Conservation (phyloP, 306 rosid species). For the Trichosanthes truncata region DNA sequence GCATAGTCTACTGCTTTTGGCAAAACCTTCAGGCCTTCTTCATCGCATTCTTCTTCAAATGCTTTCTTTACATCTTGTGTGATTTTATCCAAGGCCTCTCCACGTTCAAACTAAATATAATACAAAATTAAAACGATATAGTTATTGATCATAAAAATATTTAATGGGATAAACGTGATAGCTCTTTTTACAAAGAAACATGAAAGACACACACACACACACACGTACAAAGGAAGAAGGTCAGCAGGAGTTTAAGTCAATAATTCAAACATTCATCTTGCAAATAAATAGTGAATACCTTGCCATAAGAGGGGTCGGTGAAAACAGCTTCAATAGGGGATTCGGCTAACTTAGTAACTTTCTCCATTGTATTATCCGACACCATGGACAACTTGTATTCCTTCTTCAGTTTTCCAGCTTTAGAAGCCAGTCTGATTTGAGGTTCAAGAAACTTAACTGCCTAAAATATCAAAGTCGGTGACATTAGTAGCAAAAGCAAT, state of each 20-base stretch:
- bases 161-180: not conserved
- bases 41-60: conserved; percentile 82
- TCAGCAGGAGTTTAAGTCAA: not conserved
- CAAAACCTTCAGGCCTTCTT: conserved; percentile 72
- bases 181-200: conserved; percentile 3
- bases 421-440: conserved; percentile 81
- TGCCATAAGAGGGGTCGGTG: conserved; percentile 88
- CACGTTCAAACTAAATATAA: conserved; percentile 77
- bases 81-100: conserved; percentile 83
- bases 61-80: conserved; percentile 61
- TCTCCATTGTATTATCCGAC: conserved; percentile 66
- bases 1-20: conserved; percentile 85
- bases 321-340: conserved; percentile 72
- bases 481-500: conserved; percentile 26
- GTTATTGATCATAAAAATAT: not conserved
- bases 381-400: conserved; percentile 80
- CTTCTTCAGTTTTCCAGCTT: conserved; percentile 82
- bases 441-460: conserved; percentile 91
- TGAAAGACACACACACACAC: not conserved
- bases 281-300: conserved; percentile 32
- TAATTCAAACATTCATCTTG: conserved; percentile 2
- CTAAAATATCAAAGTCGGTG: conserved; percentile 28
- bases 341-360: conserved; percentile 61
- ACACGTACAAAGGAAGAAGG: not conserved
- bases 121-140: conserved; percentile 7